A percentile compares a stretch with the other conserved stretches of the same genome.
Conservation (phyloP, 768 basidiomycete species). For the Tricholoma saponaceum region DNA sequence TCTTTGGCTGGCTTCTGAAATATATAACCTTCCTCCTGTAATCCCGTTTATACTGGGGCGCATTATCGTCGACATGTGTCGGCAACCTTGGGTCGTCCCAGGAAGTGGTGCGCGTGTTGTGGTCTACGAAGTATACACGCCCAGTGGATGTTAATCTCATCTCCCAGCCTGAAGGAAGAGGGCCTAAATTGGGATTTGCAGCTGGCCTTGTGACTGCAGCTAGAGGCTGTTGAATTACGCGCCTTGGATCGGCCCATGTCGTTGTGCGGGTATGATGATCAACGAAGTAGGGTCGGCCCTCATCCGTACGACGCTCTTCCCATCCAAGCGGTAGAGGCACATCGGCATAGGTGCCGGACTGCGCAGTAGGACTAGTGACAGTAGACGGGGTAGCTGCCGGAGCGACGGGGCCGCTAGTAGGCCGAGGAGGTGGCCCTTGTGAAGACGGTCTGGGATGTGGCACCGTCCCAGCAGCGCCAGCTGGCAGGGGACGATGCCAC, state of each 20-base stretch:
- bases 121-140: constrained; percentile 90
- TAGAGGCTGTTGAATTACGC: constrained; percentile 45
- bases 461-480: constrained; percentile 20
- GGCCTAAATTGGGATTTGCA: constrained; percentile 63
- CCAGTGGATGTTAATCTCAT: constrained; percentile 86
- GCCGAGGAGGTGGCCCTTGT: constrained; percentile 22
- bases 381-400: constrained; percentile 15
- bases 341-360: constrained; percentile 45
- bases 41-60: constrained; percentile 94
- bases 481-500: constrained; percentile 58
- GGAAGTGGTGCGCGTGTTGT: constrained; percentile 83
- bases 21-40: constrained; percentile 90
- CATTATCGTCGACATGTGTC: constrained; percentile 76
- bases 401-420: constrained; percentile 18
- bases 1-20: constrained; percentile 86
- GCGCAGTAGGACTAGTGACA: constrained; percentile 20
- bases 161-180: constrained; percentile 91
- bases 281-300: constrained; percentile 68
- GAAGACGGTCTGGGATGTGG: constrained; percentile 22
- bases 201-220: constrained; percentile 44
- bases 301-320: constrained; percentile 90
- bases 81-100: constrained; percentile 94
- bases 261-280: constrained; percentile 83
- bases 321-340: constrained; percentile 83
- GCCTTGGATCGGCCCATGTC: constrained; percentile 88